Evolutionary conservation across 768 basidiomycete species (phyloP).

Genomic region (Amylocystis lapponica): DNA sequence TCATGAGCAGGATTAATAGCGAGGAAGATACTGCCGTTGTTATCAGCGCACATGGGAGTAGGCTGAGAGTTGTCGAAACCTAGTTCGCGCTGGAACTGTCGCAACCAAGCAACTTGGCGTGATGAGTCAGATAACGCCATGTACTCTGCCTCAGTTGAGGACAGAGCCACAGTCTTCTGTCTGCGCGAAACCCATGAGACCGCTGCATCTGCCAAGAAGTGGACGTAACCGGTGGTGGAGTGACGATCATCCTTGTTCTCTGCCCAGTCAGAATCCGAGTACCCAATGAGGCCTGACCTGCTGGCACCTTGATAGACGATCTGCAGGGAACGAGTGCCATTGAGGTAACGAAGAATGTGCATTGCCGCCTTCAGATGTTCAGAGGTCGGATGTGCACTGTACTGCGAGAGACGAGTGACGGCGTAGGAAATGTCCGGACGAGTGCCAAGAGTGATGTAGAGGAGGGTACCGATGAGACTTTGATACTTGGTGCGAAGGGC

Average conservation of each 20-base stretch:
- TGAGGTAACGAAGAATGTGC: slow-evolving; percentile 27
- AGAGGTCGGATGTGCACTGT: slow-evolving; percentile 20
- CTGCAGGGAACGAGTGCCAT: slow-evolving; percentile 19
- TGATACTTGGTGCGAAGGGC: background rate
- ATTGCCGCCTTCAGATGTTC: slow-evolving; percentile 27
- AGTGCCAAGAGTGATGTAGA: slow-evolving; percentile 25
- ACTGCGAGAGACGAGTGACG: slow-evolving; percentile 25
- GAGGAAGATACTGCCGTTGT: slow-evolving; percentile 10
- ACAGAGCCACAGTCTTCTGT: slow-evolving; percentile 24
- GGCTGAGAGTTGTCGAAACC: slow-evolving; percentile 1
- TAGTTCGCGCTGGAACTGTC: slow-evolving; percentile 8
- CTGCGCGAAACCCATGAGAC: slow-evolving; percentile 25
- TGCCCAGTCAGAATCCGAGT: slow-evolving; percentile 31
- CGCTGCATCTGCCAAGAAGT: slow-evolving; percentile 23
- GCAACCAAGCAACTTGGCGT: slow-evolving; percentile 18
- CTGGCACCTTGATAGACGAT: slow-evolving; percentile 15
- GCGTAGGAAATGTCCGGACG: slow-evolving; percentile 30
- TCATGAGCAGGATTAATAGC: slow-evolving; percentile 16
- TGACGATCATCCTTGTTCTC: slow-evolving; percentile 19
- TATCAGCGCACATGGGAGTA: slow-evolving; percentile 6
- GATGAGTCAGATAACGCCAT: slow-evolving; percentile 25
- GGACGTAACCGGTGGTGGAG: slow-evolving; percentile 32
- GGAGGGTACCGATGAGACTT: slow-evolving; percentile 15
- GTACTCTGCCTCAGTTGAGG: slow-evolving; percentile 35
- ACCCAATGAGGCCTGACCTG: slow-evolving; percentile 9